Base-by-base conservation (phyloP, 2,329 filamentous ascomycete species). In the Hansfordia pulvinata region DNA sequence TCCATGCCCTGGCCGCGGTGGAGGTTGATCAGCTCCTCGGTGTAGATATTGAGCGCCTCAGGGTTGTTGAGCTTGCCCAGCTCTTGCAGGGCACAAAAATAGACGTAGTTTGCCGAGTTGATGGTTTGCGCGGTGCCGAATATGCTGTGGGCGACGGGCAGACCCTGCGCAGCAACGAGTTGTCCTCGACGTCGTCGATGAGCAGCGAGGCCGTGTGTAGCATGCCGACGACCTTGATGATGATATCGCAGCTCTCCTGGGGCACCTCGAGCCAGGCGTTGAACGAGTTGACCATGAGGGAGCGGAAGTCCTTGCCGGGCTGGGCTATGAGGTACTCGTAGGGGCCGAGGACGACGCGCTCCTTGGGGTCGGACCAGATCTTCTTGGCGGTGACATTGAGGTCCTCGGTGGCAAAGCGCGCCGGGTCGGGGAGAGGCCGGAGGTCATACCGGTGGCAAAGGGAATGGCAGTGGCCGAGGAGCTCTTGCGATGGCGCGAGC, bases 1-100 rank as follows among this genome's bases (percentile, higher is more conserved):
- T 93, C 85, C 79, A 92, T 86, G 37, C 84, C 83, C 53, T 93
- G 84, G 12, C 84, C 84, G 17, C 82, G 64, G 52, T 93, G 83
- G 26, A 93, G 69, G 48, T 90, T 85, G 35, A 86, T 55, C 17
- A 93, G 64, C 56, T 92, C 84, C 35, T 90, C 81, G 10, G 77
- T 76, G 43, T 80, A 93, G 29, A 86, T 76, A 33, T 62, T 56
- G 31, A 88, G 65, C 14, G 71, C 68, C 19, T 63, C 59, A 2
- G 73, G 70, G 46, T 82, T 84, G 34, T 64, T 59, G 30, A 93
- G 68, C 39, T 69, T 72, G 37, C 76, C 64, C 8, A 92, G 58
- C 50, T 88, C 80, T 38, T 78, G 70, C 25, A 90, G 62, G 1
- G 82, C 83, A 39, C 66, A 62, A 49, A 92, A 90, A 60, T 90